These are phyloP conservation scores for Penicillium verrucosum DNA, from an alignment of 2,329 filamentous ascomycete species.

Conservation along the genomic window DNA sequence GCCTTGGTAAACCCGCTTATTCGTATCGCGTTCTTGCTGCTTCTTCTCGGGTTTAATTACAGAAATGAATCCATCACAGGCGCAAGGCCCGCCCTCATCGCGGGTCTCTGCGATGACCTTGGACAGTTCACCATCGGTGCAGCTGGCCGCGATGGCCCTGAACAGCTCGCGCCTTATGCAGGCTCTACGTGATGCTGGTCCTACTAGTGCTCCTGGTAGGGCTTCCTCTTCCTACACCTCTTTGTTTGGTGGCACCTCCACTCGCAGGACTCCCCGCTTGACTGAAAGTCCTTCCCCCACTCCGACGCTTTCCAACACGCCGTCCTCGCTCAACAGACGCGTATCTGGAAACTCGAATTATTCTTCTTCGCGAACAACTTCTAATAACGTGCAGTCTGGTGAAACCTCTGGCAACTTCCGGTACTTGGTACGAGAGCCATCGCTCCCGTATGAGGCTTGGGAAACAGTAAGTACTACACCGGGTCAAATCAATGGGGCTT, in stretches of 20 bases:
- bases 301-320: not conserved
- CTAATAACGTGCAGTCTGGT: not conserved
- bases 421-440: not conserved
- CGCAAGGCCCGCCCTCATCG: not conserved
- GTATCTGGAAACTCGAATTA: not conserved
- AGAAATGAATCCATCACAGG: not conserved
- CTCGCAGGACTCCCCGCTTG: not conserved
- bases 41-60: not conserved
- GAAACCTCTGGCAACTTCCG: too few relatives aligned
- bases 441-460: not conserved
- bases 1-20: not conserved
- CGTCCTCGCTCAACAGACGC: not conserved
- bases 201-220: too few relatives aligned
- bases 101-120: not conserved
- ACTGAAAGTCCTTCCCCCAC: not conserved
- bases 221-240: not conserved
- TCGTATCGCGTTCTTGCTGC: not conserved
- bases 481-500: not conserved
- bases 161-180: too few relatives aligned
- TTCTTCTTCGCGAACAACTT: too few relatives aligned
- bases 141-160: not conserved
- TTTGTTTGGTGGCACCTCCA: not conserved
- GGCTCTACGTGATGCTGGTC: not conserved
- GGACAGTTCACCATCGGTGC: not conserved
- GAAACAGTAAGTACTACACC: not conserved